These are phyloP conservation scores for Pestalotiopsis sp. DNA, from an alignment of 2,329 filamentous ascomycete species.

Conservation along the genomic window DNA sequence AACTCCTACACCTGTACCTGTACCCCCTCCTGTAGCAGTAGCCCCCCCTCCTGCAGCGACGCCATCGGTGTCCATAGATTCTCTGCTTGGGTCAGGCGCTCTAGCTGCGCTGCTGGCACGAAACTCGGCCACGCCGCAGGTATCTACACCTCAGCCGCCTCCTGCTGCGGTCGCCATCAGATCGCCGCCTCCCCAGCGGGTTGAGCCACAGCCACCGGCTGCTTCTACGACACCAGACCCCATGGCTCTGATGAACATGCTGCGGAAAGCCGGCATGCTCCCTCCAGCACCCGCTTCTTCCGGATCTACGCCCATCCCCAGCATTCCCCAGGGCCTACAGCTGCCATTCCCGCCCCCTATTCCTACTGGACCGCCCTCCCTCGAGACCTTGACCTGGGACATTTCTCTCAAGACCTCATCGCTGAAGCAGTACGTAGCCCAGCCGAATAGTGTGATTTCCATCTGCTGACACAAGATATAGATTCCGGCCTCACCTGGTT, in stretches of 20 bases:
- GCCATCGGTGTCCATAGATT: slow-evolving; percentile 55
- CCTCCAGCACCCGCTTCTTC: slow-evolving; percentile 37
- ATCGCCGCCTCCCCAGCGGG: slow-evolving; percentile 51
- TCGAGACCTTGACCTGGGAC: slow-evolving; percentile 44
- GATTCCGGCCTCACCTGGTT: slow-evolving; percentile 75
- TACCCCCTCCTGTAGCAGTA: slow-evolving; percentile 38
- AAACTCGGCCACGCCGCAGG: slow-evolving; percentile 53
- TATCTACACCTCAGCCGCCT: slow-evolving; percentile 47
- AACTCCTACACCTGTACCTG: slow-evolving; percentile 42
- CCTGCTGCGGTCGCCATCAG: slow-evolving; percentile 44
- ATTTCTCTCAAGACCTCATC: slow-evolving; percentile 68
- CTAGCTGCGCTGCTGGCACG: slow-evolving; percentile 62
- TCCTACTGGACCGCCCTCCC: slow-evolving; percentile 33
- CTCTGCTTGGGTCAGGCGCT: slow-evolving; percentile 61
- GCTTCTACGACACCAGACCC: slow-evolving; percentile 47
- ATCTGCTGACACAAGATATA: slow-evolving; percentile 34
- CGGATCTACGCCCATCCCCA: slow-evolving; percentile 37
- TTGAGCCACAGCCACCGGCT: slow-evolving; percentile 41
- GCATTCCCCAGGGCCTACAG: slow-evolving; percentile 36
- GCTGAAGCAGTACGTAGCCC: slow-evolving; percentile 70
- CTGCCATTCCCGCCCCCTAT: slow-evolving; percentile 39
- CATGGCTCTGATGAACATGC: slow-evolving; percentile 65
- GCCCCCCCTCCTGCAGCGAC: slow-evolving; percentile 37
- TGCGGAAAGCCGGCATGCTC: slow-evolving; percentile 71
- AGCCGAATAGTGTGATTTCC: slow-evolving; percentile 19